phyloP scores from a whole-genome alignment of 768 basidiomycete genomes.

The Mycena venus region DNA sequence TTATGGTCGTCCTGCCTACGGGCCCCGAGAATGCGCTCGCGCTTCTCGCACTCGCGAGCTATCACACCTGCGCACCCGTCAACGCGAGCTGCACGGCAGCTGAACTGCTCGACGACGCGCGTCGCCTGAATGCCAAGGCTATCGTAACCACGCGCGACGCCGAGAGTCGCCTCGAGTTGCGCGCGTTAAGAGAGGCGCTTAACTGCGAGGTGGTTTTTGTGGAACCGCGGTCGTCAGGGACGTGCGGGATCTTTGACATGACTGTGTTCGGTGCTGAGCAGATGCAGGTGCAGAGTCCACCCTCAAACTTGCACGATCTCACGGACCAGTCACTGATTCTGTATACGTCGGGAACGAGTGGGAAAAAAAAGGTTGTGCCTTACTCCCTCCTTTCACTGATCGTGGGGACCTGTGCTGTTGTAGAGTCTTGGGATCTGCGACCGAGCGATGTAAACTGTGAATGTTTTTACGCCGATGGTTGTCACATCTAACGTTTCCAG shows the following conservation, averaged over 20 bases:
- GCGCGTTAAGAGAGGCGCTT: conserved; percentile 48
- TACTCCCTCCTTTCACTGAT: conserved; percentile 59
- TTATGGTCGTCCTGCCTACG: conserved; percentile 60
- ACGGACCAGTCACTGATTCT: conserved; percentile 65
- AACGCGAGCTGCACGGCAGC: conserved; percentile 60
- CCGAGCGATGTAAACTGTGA: conserved; percentile 59
- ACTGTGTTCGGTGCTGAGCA: conserved; percentile 40
- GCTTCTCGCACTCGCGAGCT: conserved; percentile 55
- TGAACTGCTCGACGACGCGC: conserved; percentile 59
- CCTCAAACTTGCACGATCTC: conserved; percentile 50
- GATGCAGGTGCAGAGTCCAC: conserved; percentile 28
- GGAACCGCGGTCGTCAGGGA: conserved; percentile 46
- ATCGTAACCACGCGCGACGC: conserved; percentile 58
- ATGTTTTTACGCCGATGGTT: not conserved
- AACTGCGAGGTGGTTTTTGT: conserved; percentile 56
- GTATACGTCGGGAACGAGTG: conserved; percentile 72
- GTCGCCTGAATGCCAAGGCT: conserved; percentile 53
- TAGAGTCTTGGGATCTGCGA: conserved; percentile 57
- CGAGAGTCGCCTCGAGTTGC: conserved; percentile 52
- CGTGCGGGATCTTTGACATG: conserved; percentile 57
- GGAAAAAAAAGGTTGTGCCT: conserved; percentile 65
- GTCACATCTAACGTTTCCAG: conserved; percentile 32
- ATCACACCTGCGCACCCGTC: conserved; percentile 62
- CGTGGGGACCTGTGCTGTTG: conserved; percentile 59
- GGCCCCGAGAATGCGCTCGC: conserved; percentile 62